Base-by-base conservation (phyloP, 2,329 filamentous ascomycete species). In the Stenocarpella maydis region DNA sequence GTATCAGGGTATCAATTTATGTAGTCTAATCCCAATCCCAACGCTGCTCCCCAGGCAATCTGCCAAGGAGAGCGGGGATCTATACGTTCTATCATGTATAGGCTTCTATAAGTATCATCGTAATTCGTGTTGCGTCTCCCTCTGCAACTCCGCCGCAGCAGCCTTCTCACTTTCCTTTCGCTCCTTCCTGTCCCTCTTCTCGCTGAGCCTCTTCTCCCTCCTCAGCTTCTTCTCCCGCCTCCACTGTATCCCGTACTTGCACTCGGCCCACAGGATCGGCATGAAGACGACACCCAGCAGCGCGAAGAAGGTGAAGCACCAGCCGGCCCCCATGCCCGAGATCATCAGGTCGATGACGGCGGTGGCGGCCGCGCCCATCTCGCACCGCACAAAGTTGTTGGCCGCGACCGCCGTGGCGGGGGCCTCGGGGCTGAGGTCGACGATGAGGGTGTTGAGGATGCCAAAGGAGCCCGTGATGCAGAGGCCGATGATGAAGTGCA, bases 391-490 rank as follows among this genome's bases (percentile, higher is more conserved):
- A 4, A 92, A 78, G 71, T 91, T 91, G 72, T 89, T 90, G 0
- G 89, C 87, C 0, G 89, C 89, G 1, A 88, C 88, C 0, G 87
- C 87, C 0, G 88, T 90, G 0, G 88, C 88, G 0, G 88, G 88
- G 1, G 86, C 84, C 28, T 86, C 79, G 0, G 88, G 88, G 71
- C 89, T 88, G 2, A 91, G 78, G 72, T 92, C 90, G 1, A 92
- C 86, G 17, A 91, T 82, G 8, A 92, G 79, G 0, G 88, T 88
- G 73, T 86, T 88, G n/a, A 91, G 81, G 53, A 91, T 84, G 69
- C 86, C 87, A 75, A 92, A 92, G 0, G 87, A 85, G 1, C 87
- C 89, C 4, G 89, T 90, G 39, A 90, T 81, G 52, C 83, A 84
- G 69, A 88, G 76, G 9, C 88, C 88, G 45, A 90, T 83, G 52